These are phyloP conservation scores for Pleomassaria siparia DNA, from an alignment of 2,329 filamentous ascomycete genomes.

Conservation along the genomic window DNA sequence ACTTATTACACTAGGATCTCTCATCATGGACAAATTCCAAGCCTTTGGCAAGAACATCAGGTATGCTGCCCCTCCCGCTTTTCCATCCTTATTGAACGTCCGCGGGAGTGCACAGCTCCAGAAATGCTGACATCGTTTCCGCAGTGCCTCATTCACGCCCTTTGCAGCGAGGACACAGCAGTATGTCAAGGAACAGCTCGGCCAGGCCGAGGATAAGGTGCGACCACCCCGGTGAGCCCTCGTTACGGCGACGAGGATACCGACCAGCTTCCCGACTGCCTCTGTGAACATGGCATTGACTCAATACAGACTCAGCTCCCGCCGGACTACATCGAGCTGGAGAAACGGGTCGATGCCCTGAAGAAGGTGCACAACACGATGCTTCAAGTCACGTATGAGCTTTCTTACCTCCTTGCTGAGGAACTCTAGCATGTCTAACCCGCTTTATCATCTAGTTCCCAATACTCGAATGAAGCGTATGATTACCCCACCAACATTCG, in stretches of 20 bases:
- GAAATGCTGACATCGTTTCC: conserved; percentile 48
- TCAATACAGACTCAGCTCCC: conserved; percentile 81
- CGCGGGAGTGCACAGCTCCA: conserved; percentile 14
- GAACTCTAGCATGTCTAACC: conserved; percentile 17
- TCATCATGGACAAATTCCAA: conserved; percentile 67
- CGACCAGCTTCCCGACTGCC: neutral
- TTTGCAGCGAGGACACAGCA: conserved; percentile 94
- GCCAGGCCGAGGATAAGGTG: conserved; percentile 92
- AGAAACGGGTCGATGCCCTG: conserved; percentile 97
- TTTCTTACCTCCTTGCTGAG: conserved; percentile 3
- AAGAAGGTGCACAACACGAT: conserved; percentile 98
- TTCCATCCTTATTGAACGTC: conserved; percentile 11
- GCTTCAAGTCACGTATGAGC: conserved; percentile 84
- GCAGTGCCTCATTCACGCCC: conserved; percentile 81
- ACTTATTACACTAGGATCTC: conserved; percentile 3
- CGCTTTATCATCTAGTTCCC: conserved; percentile 60
- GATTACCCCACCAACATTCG: conserved; percentile 98
- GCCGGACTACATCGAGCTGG: conserved; percentile 95
- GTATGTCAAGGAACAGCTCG: conserved; percentile 96
- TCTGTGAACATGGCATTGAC: conserved; percentile 21
- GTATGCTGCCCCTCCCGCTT: conserved; percentile 49
- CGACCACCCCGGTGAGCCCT: conserved; percentile 9
- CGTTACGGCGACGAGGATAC: neutral
- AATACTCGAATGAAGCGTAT: conserved; percentile 84
- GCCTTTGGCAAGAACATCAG: conserved; percentile 71